Conservation (phyloP, 106 monocot species). For the Platanthera guangdongensis region DNA sequence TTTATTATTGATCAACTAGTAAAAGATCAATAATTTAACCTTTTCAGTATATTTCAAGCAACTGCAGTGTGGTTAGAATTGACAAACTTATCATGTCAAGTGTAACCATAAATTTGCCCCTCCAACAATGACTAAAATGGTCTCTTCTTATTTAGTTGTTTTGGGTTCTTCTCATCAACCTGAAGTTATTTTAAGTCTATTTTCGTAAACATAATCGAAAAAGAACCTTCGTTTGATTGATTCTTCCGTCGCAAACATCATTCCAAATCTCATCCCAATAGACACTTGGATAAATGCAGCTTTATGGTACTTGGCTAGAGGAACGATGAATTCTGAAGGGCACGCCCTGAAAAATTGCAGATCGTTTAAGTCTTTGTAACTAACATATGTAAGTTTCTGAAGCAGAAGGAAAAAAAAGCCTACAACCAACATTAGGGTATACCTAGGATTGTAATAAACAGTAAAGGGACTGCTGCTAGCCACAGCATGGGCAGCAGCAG, state of each 20-base stretch:
- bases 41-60: too few species aligned
- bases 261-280: slow-evolving; percentile 87
- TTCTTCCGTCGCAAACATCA: slow-evolving; percentile 99
- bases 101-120: too few species aligned
- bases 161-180: too few species aligned
- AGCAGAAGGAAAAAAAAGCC: background rate
- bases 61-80: too few species aligned
- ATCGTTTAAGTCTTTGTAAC: background rate
- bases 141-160: too few species aligned
- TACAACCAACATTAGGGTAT: background rate
- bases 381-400: background rate
- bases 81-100: too few species aligned
- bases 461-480: slow-evolving; percentile 67
- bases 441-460: slow-evolving; percentile 96
- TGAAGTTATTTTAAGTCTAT: too few species aligned
- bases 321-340: slow-evolving; percentile 76
- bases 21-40: too few species aligned
- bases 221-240: slow-evolving; percentile 77
- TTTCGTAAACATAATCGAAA: background rate
- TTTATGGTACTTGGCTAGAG: slow-evolving; percentile 68
- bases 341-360: slow-evolving; percentile 49
- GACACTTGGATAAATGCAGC: slow-evolving; percentile 73
- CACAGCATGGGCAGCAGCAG: slow-evolving; percentile 91
- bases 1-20: too few species aligned
- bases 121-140: too few species aligned